Base-by-base conservation (phyloP, 192 early-diverging fungal species). In the Umbelopsis vinacea region DNA sequence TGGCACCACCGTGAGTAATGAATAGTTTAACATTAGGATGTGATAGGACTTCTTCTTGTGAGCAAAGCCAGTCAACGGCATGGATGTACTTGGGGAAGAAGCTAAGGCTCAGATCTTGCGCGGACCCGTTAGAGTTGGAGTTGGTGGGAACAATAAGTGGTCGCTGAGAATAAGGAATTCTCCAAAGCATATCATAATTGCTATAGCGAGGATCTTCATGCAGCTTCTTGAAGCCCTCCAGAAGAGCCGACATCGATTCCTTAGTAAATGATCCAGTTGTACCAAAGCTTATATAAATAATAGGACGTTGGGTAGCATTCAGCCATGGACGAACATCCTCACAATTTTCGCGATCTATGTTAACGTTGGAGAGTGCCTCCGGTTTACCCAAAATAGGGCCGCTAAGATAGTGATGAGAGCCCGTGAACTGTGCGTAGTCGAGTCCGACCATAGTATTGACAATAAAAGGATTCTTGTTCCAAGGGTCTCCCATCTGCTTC, bases 131-230 rank as follows among this genome's bases (percentile, higher is more conserved):
- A n/a, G 26, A 5, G 17, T 29, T 63, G 33, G 26, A 6, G 19
- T 63, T 63, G 0, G 11, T 19, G 12, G 57, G 29, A 17, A 63
- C 26, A 63, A 63, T 63, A 8, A 63, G 3, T 3, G 57, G 57
- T 6, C 57, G 57, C 35, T 63, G 57, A 37, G 57, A 63, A 37
- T 63, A 37, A 37, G 57, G 57, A n/a, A 63, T 63, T 63, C 57
- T 63, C 57, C 57, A 63, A 19, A 63, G 26, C 5, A 63, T 63
- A 35, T 63, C 57, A 35, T 63, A 63, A 8, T 63, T 29, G 19
- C 33, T 63, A 63, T 63, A 63, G 33, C 26, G 33, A 6, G 57
- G 57, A n/a, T 63, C 57, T 37, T 63, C 33, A 33, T 63, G 57
- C 5, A 63, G 57, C 15, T 29, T 14, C 33, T 63, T 63, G 6